Conservation (phyloP, 2,329 filamentous ascomycete genomes). For the Escovopsis weberi region DNA sequence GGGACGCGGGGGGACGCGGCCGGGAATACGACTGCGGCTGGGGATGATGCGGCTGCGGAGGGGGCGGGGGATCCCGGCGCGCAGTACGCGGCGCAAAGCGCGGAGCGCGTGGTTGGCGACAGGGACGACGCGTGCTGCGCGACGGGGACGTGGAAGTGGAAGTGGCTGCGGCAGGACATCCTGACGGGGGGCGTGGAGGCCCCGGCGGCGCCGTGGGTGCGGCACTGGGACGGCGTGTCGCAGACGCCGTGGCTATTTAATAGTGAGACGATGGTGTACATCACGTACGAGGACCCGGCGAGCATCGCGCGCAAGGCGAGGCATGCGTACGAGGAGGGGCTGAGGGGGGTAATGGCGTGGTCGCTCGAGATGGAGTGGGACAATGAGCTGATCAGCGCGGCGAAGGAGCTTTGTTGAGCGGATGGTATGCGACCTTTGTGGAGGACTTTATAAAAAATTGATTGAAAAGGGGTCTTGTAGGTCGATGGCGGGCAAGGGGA, state of each 20-base stretch:
- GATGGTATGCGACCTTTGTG: too few relatives aligned
- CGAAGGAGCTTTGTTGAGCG: too few relatives aligned
- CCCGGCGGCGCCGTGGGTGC: constrained; percentile 4
- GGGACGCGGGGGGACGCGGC: too few relatives aligned
- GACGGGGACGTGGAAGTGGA: constrained; percentile 4
- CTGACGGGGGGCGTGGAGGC: background rate
- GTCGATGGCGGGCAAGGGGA: too few relatives aligned
- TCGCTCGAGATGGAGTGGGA: constrained; percentile 3
- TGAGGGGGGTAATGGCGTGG: constrained; percentile 6
- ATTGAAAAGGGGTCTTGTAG: too few relatives aligned
- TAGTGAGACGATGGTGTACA: constrained; percentile 1
- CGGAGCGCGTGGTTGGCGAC: background rate
- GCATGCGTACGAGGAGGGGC: constrained; percentile 4
- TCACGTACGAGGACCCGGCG: constrained; percentile 7
- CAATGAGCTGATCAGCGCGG: constrained; percentile 1
- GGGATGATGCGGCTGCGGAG: too few relatives aligned
- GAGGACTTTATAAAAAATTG: too few relatives aligned
- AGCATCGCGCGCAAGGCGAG: constrained; percentile 6
- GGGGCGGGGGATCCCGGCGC: background rate
- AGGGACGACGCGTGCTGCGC: background rate
- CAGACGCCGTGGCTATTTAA: constrained; percentile 7
- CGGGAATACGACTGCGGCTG: too few relatives aligned
- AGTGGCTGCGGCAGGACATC: constrained; percentile 2
- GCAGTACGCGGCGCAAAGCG: constrained; percentile 4
- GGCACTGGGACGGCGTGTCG: constrained; percentile 2